Evolutionary conservation across 169 alveolate species (phyloP), one percentile per base, ranked within the genome.

Genomic region (Amoebophrya sp.): DNA sequence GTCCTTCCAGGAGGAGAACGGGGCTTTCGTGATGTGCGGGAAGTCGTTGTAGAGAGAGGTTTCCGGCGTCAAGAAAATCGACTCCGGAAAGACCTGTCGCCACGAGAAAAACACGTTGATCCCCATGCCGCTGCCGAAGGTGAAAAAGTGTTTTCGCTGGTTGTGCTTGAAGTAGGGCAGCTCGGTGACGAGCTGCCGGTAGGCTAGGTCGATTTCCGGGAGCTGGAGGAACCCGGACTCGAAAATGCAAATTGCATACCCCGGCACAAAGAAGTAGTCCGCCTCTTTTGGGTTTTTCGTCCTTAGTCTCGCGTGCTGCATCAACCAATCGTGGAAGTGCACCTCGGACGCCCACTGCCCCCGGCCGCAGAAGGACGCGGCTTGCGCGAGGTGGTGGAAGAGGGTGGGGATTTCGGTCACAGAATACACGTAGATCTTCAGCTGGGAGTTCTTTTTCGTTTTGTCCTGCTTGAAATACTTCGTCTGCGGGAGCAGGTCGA

Each of bases 251-350:
- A 88, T 88, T 2, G 53, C 90, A 39, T 88, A 88, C 0, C 90
- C 90, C 0, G 90, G 90, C 40, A 88, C 90, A 40, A 88, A 88
- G 47, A 88, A 88, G 90, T 88, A 88, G 47, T 88, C 90, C 14
- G 90, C 90, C 23, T 88, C 41, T 0, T 35, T 40, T 1, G 90
- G 90, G 23, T 88, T 40, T 1, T 25, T 33, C n/a, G 90, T 88
- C 54, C 90, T 32, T n/a, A 33, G 40, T 7, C 66, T 47, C 29
- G 47, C 53, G 32, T 35, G n/a, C 1, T 35, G n/a, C 47, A 88
- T 35, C 1, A 88, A 3, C 90, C 90, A 88, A 32, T 88, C 35
- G 47, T 88, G 90, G 10, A 88, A 33, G 40, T 88, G 90, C 32
- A 88, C 90, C 23, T 88, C 90, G 14, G 53, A 33, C 2, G 53